Percentiles rank a stretch among this genome's conserved stretches.
Conservation (phyloP, 495 filamentous ascomycete genomes). For the Apodospora peruviana region DNA sequence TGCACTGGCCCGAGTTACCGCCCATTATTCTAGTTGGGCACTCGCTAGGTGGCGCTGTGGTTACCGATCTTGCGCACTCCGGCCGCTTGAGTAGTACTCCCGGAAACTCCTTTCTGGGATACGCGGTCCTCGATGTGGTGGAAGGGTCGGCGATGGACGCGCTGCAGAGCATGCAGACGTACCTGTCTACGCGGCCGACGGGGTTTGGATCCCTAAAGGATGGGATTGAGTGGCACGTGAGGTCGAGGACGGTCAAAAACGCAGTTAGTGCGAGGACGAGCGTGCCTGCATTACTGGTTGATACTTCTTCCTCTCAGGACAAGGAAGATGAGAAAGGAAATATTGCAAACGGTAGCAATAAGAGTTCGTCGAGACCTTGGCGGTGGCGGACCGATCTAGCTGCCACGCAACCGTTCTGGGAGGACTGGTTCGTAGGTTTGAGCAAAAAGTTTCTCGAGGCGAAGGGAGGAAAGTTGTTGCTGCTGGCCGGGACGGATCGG, state of each 20-base stretch:
- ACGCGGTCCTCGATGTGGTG: conserved; percentile 91
- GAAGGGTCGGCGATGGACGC: conserved; percentile 86
- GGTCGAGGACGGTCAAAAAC: conserved; percentile 85
- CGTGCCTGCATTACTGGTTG: conserved; percentile 74
- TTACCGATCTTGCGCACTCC: conserved; percentile 56
- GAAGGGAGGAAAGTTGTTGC: conserved; percentile 78
- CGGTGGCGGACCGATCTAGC: conserved; percentile 82
- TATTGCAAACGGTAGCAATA: not conserved
- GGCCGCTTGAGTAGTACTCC: conserved; percentile 39
- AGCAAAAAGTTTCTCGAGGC: conserved; percentile 83
- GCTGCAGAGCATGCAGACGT: conserved; percentile 89
- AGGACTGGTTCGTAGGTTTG: conserved; percentile 85
- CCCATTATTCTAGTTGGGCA: conserved; percentile 85
- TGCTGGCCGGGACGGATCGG: conserved; percentile 90
- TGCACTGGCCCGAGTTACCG: conserved; percentile 69
- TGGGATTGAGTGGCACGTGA: conserved; percentile 91
- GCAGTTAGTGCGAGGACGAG: conserved; percentile 71
- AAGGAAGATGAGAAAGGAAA: not conserved
- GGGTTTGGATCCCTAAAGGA: conserved; percentile 68
- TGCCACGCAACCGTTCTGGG: conserved; percentile 86
- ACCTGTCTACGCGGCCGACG: conserved; percentile 76
- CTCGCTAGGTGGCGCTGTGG: conserved; percentile 90
- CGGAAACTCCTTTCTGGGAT: conserved; percentile 67
- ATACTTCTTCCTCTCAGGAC: not conserved
- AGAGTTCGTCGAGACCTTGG: conserved; percentile 44